Evolutionary conservation across 2,329 filamentous ascomycete species (phyloP).

Genomic region (Trichoderma polysporum): DNA sequence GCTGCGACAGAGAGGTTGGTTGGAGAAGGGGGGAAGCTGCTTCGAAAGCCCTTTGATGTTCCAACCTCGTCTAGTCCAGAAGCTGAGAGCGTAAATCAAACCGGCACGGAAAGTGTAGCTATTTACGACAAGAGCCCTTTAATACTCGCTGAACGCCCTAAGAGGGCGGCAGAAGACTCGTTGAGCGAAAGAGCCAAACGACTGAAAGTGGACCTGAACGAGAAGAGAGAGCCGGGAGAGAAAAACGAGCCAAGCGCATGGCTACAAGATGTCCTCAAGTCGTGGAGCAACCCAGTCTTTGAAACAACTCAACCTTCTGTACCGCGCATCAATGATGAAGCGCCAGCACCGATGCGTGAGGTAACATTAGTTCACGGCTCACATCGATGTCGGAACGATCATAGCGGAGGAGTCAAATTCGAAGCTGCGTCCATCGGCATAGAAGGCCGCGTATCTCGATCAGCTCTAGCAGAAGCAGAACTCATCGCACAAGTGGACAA

Average conservation of each 20-base stretch:
- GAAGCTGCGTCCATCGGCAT: slow-evolving; percentile 33
- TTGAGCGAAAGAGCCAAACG: not conserved
- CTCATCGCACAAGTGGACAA: slow-evolving; percentile 81
- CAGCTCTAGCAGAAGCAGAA: slow-evolving; percentile 56
- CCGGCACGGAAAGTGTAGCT: not conserved
- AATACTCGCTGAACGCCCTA: not conserved
- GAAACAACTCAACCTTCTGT: slow-evolving; percentile 46
- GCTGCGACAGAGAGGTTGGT: slow-evolving; percentile 33
- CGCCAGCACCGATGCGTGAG: not conserved
- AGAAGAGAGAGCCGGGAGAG: slow-evolving; percentile 11
- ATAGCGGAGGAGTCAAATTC: slow-evolving; percentile 28
- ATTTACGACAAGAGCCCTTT: not conserved
- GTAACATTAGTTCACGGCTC: not conserved
- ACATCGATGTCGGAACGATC: slow-evolving; percentile 11
- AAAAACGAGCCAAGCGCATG: slow-evolving; percentile 43
- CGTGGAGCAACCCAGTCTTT: slow-evolving; percentile 79
- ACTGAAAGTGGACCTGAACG: not conserved
- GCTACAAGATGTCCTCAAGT: slow-evolving; percentile 59
- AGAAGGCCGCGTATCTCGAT: slow-evolving; percentile 58
- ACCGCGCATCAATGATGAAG: slow-evolving; percentile 38
- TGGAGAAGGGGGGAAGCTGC: slow-evolving; percentile 42
- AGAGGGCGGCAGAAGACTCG: not conserved
- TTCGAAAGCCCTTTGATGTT: slow-evolving; percentile 47
- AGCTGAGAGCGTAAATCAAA: not conserved
- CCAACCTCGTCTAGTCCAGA: slow-evolving; percentile 22